Evolutionary conservation across 164 flowering plant species (phyloP).

Genomic region (Echeveria elegans): DNA sequence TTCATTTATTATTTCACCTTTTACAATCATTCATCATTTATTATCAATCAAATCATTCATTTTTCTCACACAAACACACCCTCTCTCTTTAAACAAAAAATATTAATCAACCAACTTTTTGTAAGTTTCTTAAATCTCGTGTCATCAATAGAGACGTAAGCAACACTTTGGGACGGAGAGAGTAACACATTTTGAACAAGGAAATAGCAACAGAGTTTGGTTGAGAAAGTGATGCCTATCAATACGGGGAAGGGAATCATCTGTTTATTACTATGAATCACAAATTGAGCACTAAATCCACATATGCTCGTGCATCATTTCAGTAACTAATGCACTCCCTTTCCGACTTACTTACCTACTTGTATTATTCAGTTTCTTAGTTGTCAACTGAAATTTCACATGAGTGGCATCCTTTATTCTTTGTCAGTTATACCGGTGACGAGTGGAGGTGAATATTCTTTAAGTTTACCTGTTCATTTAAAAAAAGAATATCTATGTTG

Average conservation of each 20-base stretch:
- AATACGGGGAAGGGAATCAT: not conserved
- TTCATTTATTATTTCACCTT: too few relatives aligned
- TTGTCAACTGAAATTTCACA: not conserved
- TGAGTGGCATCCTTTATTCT: not conserved
- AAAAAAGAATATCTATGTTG: not conserved
- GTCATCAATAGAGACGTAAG: too few relatives aligned
- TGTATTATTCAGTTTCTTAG: not conserved
- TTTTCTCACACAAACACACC: too few relatives aligned
- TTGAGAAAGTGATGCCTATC: not conserved
- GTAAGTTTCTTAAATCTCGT: too few relatives aligned
- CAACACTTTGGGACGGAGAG: too few relatives aligned
- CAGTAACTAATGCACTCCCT: not conserved
- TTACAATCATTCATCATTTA: too few relatives aligned
- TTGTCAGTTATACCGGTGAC: not conserved
- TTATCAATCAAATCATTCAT: too few relatives aligned
- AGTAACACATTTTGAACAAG: too few relatives aligned
- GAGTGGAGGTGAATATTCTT: not conserved
- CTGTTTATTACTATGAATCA: conserved; percentile 3
- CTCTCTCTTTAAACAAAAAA: too few relatives aligned
- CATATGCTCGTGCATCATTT: not conserved
- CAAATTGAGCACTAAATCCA: not conserved
- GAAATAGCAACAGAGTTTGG: too few relatives aligned
- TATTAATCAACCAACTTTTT: too few relatives aligned
- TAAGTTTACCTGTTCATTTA: not conserved
- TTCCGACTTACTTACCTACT: not conserved